Evolutionary conservation across 2,329 filamentous ascomycete species (phyloP).

Genomic region (Curvularia spicifera): DNA sequence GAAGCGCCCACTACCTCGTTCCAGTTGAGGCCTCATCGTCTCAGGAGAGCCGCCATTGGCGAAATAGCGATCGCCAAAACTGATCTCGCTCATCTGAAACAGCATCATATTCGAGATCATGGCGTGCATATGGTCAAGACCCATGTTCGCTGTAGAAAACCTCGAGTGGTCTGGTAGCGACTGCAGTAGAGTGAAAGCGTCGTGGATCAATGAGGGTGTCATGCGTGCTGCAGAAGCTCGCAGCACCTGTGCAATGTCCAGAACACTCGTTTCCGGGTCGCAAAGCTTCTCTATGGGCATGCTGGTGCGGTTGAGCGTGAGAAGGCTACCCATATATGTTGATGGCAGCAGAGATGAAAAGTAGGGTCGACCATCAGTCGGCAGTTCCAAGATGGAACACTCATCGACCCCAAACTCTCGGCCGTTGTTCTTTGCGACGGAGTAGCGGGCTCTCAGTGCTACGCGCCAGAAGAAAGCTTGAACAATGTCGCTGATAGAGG

Average conservation of each 20-base stretch:
- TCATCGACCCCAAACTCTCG: conserved; percentile 18
- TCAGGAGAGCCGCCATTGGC: conserved; percentile 31
- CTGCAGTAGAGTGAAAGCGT: conserved; percentile 35
- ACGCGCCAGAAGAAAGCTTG: conserved; percentile 53
- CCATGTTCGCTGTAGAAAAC: conserved; percentile 31
- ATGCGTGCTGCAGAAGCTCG: conserved; percentile 31
- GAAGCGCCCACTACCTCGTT: conserved; percentile 31
- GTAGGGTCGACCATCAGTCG: conserved; percentile 41
- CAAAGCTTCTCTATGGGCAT: conserved; percentile 34
- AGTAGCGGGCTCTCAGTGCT: conserved; percentile 46
- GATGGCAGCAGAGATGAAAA: conserved; percentile 35
- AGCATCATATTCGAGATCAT: conserved; percentile 39
- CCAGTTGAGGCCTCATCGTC: conserved; percentile 36
- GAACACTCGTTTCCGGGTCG: conserved; percentile 29
- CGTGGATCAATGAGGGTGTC: conserved; percentile 34
- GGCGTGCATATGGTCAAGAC: conserved; percentile 30
- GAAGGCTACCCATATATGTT: conserved; percentile 40
- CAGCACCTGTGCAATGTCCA: conserved; percentile 27
- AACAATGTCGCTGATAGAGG: conserved; percentile 50
- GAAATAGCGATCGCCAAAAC: conserved; percentile 31
- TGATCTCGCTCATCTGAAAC: conserved; percentile 25
- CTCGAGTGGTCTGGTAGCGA: conserved; percentile 26
- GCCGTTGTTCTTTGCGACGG: conserved; percentile 36
- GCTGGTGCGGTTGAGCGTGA: conserved; percentile 34
- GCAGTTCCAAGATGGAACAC: conserved; percentile 40